Percentiles rank a stretch among this genome's conserved stretches.
Evolutionary conservation across 192 early-diverging fungal species (phyloP).

Genomic region (Helicostylum pulchrum): DNA sequence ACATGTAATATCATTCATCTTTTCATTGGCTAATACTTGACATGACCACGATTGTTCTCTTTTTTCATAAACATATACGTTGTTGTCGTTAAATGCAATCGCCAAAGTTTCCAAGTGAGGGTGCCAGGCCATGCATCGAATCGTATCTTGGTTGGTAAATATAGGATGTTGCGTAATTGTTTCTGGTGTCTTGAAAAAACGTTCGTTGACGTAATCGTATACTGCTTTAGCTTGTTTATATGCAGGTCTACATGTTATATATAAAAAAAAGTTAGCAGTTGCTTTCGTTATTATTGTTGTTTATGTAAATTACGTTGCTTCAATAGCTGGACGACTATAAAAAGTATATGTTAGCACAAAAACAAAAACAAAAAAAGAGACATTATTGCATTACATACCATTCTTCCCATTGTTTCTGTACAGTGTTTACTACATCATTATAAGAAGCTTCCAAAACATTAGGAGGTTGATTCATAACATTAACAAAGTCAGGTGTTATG

Average conservation of each 20-base stretch:
- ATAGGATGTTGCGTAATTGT: background rate
- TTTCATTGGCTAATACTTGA: conserved; percentile 34
- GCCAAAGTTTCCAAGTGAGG: conserved; percentile 65
- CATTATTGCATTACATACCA: background rate
- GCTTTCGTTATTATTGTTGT: too few species aligned
- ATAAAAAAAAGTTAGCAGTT: background rate
- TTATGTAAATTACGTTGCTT: conserved; percentile 10
- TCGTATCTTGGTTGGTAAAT: conserved; percentile 14
- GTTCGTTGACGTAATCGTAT: background rate
- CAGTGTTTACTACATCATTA: background rate
- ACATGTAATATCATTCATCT: conserved; percentile 44
- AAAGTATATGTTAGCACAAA: background rate
- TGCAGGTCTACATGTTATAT: background rate
- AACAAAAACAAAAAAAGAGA: too few species aligned
- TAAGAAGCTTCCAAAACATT: background rate
- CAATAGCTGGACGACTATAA: conserved; percentile 12
- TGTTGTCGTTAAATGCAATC: conserved; percentile 63
- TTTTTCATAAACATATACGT: conserved; percentile 68
- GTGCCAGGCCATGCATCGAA: conserved; percentile 74
- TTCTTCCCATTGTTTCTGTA: conserved; percentile 2
- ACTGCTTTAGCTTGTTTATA: conserved; percentile 8
- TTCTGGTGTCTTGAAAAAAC: background rate
- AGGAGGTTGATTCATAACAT: background rate
- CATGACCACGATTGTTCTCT: conserved; percentile 49
- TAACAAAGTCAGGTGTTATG: background rate